Base-by-base conservation (phyloP, 441 rosid genomes). In the Flueggea neowawraea region DNA sequence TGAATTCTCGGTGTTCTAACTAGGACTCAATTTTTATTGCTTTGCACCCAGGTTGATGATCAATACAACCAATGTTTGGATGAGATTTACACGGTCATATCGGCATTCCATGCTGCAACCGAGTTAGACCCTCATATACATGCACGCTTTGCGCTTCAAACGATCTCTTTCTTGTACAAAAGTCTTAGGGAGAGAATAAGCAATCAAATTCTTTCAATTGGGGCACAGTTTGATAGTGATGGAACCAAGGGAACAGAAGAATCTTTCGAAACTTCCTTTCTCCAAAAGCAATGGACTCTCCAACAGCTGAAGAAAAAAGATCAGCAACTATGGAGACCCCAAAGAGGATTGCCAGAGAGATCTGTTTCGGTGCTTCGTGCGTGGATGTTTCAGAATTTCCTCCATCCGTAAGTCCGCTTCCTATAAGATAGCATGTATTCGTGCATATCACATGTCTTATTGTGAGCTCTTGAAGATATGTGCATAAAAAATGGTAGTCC, bases 351-450 rank as follows among this genome's bases (percentile, higher is more conserved):
- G 64, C 97, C 99, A 0, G 96, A 94, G 63, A 87, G 80, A 70
- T 91, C 99, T 2, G 96, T 94, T 32, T 82, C 92, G 0, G 91
- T 89, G 57, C 73, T 94, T 15, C 87, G 99, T 0, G 77, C 89
- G 9, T 94, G 99, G 99, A 91, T 94, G 99, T 94, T 94, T 75
- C 89, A 94, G 58, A 89, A 94, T 83, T 94, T 94, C 56, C 97
- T 91, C 76, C 97, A 94, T 69, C 99, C 97, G 99, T 88, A 65
- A 81, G 83, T 52, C 55, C 32, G 54, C 44, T 68, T 10, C 43
- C 15, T 12, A 36, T 36, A 36, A 36, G 2, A 54, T 53, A 62
- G 41, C 66, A 45, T 16, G 9, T n/a, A 51, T 14, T 10, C 6
- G 13, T 12, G 44, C n/a, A 31, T 14, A 43, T 16, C 2, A 52